Conservation (phyloP, 257 asterid genomes). For the Solanum verrucosum region DNA sequence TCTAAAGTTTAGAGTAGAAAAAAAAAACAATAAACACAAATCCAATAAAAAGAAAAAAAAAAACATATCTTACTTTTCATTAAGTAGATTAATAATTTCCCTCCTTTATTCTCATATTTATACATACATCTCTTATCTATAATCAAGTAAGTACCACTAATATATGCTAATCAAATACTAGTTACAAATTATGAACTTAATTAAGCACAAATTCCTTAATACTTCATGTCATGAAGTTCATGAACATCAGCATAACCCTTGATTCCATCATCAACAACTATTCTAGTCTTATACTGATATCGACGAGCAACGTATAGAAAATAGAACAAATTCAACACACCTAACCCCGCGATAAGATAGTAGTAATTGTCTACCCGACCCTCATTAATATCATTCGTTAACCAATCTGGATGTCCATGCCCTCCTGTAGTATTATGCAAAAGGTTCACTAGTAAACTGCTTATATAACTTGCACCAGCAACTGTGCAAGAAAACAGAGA, state of each 20-base stretch:
- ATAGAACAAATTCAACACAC: constrained; percentile 49
- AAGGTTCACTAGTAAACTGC: constrained; percentile 46
- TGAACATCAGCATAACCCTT: constrained; percentile 17
- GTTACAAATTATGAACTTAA: neutral
- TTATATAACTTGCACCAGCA: constrained; percentile 63
- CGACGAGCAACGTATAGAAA: constrained; percentile 43
- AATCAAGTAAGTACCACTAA: neutral
- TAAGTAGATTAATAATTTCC: neutral
- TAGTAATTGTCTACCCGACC: constrained; percentile 64
- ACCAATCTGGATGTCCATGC: constrained; percentile 61
- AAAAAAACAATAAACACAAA: neutral
- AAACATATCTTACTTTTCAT: neutral
- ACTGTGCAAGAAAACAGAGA: constrained; percentile 56
- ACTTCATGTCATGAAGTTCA: constrained; percentile 26
- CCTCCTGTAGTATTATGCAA: constrained; percentile 52
- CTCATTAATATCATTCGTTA: constrained; percentile 48
- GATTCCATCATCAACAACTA: constrained; percentile 15
- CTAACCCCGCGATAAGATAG: constrained; percentile 52
- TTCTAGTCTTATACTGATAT: constrained; percentile 51
- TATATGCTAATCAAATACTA: neutral
- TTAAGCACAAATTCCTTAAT: neutral
- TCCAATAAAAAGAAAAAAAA: neutral
- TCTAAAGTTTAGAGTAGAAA: too few relatives aligned
- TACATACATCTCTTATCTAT: neutral
- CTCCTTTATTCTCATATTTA: neutral